A percentile compares a stretch with the other conserved stretches of the same genome.
Evolutionary conservation across 208 protist species (phyloP).

Genomic region (Leishmania amazonensis): DNA sequence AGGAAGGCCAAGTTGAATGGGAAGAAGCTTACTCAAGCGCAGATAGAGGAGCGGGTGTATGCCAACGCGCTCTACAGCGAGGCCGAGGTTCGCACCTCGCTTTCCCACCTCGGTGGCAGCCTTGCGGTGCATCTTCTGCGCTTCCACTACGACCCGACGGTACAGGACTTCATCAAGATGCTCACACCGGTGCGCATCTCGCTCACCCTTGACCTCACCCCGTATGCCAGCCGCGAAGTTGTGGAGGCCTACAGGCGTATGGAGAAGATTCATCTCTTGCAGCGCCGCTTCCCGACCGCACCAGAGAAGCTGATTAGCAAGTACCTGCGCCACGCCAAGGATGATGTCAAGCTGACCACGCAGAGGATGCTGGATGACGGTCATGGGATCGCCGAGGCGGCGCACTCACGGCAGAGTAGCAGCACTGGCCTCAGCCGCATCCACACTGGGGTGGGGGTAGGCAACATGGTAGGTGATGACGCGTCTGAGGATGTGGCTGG

Average conservation of each 20-base stretch:
- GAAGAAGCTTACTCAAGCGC: conserved; percentile 29
- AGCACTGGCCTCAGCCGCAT: not conserved
- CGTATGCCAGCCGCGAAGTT: conserved; percentile 52
- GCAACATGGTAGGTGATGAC: conserved; percentile 8
- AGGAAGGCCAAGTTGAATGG: conserved; percentile 30
- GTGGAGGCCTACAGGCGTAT: conserved; percentile 38
- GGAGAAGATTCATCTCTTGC: conserved; percentile 35
- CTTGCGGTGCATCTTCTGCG: conserved; percentile 82
- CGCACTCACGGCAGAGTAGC: conserved; percentile 27
- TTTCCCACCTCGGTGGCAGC: conserved; percentile 68
- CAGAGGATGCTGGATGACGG: conserved; percentile 31
- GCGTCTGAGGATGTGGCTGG: conserved; percentile 15
- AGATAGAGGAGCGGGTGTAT: conserved; percentile 33
- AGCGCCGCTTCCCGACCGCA: conserved; percentile 44
- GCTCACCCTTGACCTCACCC: conserved; percentile 55
- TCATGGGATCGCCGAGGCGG: conserved; percentile 6
- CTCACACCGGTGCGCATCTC: conserved; percentile 58
- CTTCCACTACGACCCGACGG: conserved; percentile 67
- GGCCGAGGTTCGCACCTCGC: conserved; percentile 57
- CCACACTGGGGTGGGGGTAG: not conserved
- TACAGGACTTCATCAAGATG: conserved; percentile 68
- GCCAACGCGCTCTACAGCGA: conserved; percentile 80
- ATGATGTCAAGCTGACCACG: conserved; percentile 34
- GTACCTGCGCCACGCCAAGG: conserved; percentile 22
- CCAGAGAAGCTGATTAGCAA: conserved; percentile 13